Conservation (phyloP, 768 basidiomycete genomes). For the Xerocomellus amylosporus region DNA sequence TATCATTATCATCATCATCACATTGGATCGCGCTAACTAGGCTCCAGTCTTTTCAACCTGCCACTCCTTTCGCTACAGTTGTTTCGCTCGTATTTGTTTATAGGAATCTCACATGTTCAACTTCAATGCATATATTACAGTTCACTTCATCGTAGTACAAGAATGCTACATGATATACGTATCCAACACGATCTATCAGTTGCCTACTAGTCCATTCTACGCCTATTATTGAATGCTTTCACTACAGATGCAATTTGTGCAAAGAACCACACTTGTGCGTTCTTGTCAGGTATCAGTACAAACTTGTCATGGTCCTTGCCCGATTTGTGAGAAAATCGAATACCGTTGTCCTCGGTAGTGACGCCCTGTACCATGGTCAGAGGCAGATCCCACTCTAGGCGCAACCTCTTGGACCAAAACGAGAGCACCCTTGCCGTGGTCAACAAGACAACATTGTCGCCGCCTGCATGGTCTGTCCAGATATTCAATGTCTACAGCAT, state of each 20-base stretch:
- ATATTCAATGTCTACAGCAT: constrained; percentile 10
- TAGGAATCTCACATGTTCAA: constrained; percentile 18
- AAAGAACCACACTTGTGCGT: constrained; percentile 79
- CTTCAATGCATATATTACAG: constrained; percentile 29
- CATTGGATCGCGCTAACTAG: constrained; percentile 12
- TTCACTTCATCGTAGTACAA: constrained; percentile 22
- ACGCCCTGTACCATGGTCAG: constrained; percentile 85
- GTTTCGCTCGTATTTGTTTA: constrained; percentile 28
- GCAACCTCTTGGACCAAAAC: constrained; percentile 82
- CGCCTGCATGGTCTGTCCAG: constrained; percentile 63
- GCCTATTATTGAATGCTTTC: constrained; percentile 68
- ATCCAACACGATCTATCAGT: constrained; percentile 15
- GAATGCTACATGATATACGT: constrained; percentile 25
- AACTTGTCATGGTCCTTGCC: constrained; percentile 76
- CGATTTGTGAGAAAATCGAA: constrained; percentile 79
- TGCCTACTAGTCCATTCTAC: constrained; percentile 58
- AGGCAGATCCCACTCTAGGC: constrained; percentile 88
- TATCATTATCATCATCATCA: constrained; percentile 21
- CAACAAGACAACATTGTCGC: constrained; percentile 77
- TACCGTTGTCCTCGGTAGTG: constrained; percentile 86
- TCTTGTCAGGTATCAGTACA: constrained; percentile 71
- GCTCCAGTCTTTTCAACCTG: constrained; percentile 13
- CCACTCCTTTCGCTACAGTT: constrained; percentile 19
- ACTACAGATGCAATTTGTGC: constrained; percentile 72
- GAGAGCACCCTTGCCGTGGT: constrained; percentile 77